These are phyloP conservation scores for Emericellopsis atlantica DNA, from an alignment of 2,329 filamentous ascomycete genomes.

Conservation along the genomic window DNA sequence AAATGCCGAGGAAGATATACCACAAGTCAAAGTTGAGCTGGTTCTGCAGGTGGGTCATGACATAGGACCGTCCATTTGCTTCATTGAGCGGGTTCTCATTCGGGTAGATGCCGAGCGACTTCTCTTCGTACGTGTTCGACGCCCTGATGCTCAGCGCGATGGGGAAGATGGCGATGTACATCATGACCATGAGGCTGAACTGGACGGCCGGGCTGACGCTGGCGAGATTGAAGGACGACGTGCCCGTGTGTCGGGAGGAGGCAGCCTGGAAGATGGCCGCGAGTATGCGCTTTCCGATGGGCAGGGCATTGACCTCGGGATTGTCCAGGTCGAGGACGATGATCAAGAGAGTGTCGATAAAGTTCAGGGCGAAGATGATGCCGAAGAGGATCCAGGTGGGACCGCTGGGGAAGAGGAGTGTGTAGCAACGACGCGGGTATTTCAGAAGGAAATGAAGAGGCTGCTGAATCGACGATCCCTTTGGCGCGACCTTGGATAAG, in stretches of 20 bases:
- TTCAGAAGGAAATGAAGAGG: constrained; percentile 45
- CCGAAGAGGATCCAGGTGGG: constrained; percentile 45
- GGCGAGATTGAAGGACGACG: constrained; percentile 34
- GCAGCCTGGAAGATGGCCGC: constrained; percentile 46
- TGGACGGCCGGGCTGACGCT: constrained; percentile 40
- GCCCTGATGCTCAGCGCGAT: constrained; percentile 49
- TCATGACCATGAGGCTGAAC: constrained; percentile 49
- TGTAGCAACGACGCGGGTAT: constrained; percentile 51
- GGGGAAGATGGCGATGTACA: constrained; percentile 52
- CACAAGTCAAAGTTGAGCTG: constrained; percentile 27
- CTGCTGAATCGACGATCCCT: constrained; percentile 22
- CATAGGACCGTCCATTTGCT: constrained; percentile 9
- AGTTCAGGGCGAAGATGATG: constrained; percentile 37
- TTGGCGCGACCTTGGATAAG: constrained; percentile 31
- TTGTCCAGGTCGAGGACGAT: constrained; percentile 38
- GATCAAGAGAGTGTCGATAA: constrained; percentile 42
- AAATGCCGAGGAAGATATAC: constrained; percentile 25
- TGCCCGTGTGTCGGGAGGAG: constrained; percentile 33
- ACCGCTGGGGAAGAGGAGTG: constrained; percentile 45
- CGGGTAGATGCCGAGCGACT: constrained; percentile 44
- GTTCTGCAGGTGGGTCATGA: constrained; percentile 20
- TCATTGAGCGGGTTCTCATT: constrained; percentile 10
- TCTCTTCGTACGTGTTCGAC: constrained; percentile 49
- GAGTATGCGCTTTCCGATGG: constrained; percentile 32
- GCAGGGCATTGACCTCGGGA: constrained; percentile 29